These are phyloP conservation scores for Carex myosuroides DNA, from an alignment of 176 grass and related monocot genomes.

Conservation along the genomic window DNA sequence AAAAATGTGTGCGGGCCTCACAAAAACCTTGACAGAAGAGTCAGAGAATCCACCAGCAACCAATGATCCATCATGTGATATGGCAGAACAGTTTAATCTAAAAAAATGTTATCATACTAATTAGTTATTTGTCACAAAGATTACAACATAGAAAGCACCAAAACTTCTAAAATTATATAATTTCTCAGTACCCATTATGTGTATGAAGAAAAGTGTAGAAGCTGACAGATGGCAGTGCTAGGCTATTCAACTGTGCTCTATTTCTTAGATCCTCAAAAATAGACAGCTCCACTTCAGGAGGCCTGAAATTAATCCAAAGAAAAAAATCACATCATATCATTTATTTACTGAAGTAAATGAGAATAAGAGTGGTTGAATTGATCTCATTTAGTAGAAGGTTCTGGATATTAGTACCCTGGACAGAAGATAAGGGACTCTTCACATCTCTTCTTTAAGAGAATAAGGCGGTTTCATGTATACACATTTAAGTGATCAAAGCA, in stretches of 20 bases:
- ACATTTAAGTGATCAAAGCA: neutral
- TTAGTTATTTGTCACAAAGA: neutral
- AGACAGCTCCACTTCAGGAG: conserved; percentile 69
- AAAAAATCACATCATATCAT: neutral
- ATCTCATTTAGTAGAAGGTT: neutral
- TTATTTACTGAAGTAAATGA: neutral
- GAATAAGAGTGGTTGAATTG: neutral
- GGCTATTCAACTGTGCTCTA: conserved; percentile 67
- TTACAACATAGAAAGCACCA: conserved; percentile 5
- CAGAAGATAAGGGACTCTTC: neutral
- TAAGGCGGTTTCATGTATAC: neutral
- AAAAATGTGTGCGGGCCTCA: neutral
- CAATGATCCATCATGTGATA: conserved; percentile 88
- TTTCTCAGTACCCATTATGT: conserved; percentile 73
- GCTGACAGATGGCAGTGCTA: conserved; percentile 87
- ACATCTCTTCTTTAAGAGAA: neutral
- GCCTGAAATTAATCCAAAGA: conserved; percentile 44
- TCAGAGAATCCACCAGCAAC: conserved; percentile 98
- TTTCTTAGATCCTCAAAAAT: conserved; percentile 86
- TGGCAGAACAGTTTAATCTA: conserved; percentile 93
- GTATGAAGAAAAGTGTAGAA: conserved; percentile 94
- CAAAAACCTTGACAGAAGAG: conserved; percentile 85
- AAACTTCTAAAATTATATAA: conserved; percentile 18
- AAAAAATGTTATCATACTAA: conserved; percentile 6
- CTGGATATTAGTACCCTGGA: neutral